Conservation (phyloP, 2,329 filamentous ascomycete genomes). For the Colletotrichum sidae region DNA sequence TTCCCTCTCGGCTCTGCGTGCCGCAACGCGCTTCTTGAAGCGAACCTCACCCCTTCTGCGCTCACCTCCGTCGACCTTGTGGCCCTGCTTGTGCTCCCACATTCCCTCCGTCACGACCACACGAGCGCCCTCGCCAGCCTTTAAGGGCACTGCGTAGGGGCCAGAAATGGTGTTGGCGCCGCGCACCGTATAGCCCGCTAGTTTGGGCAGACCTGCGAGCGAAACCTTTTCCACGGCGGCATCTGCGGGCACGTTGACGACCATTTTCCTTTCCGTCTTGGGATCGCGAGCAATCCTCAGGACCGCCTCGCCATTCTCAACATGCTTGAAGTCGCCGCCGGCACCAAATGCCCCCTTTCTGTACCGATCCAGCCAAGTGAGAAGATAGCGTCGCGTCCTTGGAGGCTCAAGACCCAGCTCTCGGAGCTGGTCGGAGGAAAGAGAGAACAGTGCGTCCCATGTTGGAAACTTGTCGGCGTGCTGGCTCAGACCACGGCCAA, state of each 20-base stretch:
- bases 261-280: slow-evolving; percentile 58
- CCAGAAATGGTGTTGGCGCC: slow-evolving; percentile 79
- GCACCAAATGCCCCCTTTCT: slow-evolving; percentile 80
- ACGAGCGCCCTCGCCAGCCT: slow-evolving; percentile 72
- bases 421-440: slow-evolving; percentile 81
- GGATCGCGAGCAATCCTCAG: slow-evolving; percentile 60
- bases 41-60: slow-evolving; percentile 86
- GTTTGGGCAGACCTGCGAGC: slow-evolving; percentile 49
- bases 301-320: slow-evolving; percentile 67
- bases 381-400: slow-evolving; percentile 82
- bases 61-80: slow-evolving; percentile 97
- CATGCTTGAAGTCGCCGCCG: slow-evolving; percentile 83
- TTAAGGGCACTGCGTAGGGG: slow-evolving; percentile 77
- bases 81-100: slow-evolving; percentile 89
- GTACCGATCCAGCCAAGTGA: slow-evolving; percentile 90
- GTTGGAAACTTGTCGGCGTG: slow-evolving; percentile 88
- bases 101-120: slow-evolving; percentile 85
- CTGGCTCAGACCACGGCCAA: slow-evolving; percentile 86
- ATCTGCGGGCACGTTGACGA: slow-evolving; percentile 66
- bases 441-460: slow-evolving; percentile 90
- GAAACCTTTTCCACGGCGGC: slow-evolving; percentile 46
- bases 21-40: slow-evolving; percentile 84
- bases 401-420: slow-evolving; percentile 89
- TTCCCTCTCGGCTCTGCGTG: slow-evolving; percentile 77
- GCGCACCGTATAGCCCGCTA: slow-evolving; percentile 71